Conservation (phyloP, 352 stramenopile species). For the Globisporangium okanoganense region DNA sequence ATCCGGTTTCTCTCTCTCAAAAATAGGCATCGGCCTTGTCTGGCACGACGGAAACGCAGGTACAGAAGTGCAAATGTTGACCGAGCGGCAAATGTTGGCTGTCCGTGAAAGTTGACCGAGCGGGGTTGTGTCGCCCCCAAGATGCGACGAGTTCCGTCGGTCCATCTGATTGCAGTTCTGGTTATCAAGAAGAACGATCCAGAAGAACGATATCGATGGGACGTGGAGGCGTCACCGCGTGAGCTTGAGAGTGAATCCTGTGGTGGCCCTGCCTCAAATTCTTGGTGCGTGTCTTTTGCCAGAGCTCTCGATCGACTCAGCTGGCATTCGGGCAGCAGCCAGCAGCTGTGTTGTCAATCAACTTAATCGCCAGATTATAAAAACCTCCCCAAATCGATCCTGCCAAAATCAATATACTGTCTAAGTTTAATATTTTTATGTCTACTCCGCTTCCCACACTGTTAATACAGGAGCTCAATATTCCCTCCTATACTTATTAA, state of each 20-base stretch:
- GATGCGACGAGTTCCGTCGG: background rate
- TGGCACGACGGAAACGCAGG: slow-evolving; percentile 1
- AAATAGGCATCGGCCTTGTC: background rate
- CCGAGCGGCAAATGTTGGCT: background rate
- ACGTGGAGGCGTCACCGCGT: background rate
- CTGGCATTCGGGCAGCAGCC: background rate
- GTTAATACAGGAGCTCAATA: no score
- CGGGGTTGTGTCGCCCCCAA: background rate
- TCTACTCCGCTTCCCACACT: no score
- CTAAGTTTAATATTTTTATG: no score
- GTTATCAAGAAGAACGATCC: no score
- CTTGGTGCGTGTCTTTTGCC: background rate
- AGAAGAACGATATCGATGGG: background rate
- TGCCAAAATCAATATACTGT: no score
- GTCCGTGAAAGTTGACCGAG: background rate
- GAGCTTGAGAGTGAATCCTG: no score
- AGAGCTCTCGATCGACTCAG: background rate
- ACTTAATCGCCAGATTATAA: no score
- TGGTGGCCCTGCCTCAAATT: background rate
- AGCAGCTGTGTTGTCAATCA: no score
- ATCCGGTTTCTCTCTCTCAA: background rate
- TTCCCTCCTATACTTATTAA: no score
- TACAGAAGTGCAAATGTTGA: background rate
- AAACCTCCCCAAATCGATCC: no score
- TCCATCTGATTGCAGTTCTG: background rate